These are phyloP conservation scores for Odontarrhena argentea DNA, from an alignment of 345 rosid genomes.

Conservation along the genomic window DNA sequence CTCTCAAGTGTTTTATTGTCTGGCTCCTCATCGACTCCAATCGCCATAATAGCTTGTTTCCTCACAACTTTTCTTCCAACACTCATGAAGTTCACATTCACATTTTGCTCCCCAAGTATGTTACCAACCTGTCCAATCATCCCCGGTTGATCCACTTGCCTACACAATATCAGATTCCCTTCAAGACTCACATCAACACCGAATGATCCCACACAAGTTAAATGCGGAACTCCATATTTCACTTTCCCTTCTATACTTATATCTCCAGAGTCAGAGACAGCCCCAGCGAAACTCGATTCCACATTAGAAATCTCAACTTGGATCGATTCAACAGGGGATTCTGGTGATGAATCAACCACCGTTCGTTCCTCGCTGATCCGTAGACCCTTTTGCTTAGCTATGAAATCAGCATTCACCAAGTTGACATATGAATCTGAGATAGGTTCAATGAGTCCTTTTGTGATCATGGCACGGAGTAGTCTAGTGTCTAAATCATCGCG, in stretches of 20 bases:
- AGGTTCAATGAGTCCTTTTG: constrained; percentile 84
- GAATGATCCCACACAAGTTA: constrained; percentile 62
- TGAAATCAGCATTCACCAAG: constrained; percentile 84
- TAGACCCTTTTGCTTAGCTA: constrained; percentile 80
- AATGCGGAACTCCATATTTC: constrained; percentile 66
- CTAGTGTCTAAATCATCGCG: constrained; percentile 83
- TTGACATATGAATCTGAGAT: constrained; percentile 69
- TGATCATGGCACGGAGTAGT: constrained; percentile 81
- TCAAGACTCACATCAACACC: constrained; percentile 79
- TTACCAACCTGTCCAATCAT: constrained; percentile 82
- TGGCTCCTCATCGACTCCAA: constrained; percentile 90
- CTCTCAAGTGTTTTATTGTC: constrained; percentile 50
- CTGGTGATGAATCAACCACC: constrained; percentile 55
- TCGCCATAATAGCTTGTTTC: constrained; percentile 81
- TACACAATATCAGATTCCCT: constrained; percentile 73
- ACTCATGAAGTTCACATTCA: constrained; percentile 85
- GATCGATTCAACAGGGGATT: constrained; percentile 64
- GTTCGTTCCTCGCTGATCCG: constrained; percentile 71
- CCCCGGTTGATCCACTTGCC: constrained; percentile 85
- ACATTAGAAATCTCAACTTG: constrained; percentile 61
- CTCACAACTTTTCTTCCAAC: constrained; percentile 66
- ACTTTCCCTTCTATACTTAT: constrained; percentile 76
- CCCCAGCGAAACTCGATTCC: constrained; percentile 68
- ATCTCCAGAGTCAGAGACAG: constrained; percentile 59
- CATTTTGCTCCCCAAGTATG: constrained; percentile 70